phyloP scores from a whole-genome alignment of 2,329 filamentous ascomycete species.

The Neopestalotiopsis sp. region DNA sequence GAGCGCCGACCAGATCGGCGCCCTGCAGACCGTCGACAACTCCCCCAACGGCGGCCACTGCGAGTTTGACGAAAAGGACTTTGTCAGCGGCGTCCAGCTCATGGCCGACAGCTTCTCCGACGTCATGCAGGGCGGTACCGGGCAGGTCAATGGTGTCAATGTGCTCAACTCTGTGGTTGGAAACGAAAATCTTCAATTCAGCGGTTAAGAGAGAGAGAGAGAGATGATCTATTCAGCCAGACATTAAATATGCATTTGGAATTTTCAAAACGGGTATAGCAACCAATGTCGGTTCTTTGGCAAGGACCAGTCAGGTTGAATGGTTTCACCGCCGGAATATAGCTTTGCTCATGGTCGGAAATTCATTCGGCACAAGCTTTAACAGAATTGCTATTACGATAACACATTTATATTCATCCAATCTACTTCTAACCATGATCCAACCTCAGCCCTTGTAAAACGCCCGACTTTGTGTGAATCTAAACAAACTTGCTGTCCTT shows the following conservation, averaged over 20 bases:
- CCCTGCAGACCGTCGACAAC: slow-evolving; percentile 62
- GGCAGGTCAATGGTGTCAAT: slow-evolving; percentile 54
- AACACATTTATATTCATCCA: slow-evolving; percentile 12
- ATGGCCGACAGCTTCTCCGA: slow-evolving; percentile 58
- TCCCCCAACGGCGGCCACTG: slow-evolving; percentile 62
- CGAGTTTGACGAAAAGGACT: slow-evolving; percentile 60
- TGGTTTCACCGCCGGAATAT: too few relatives aligned
- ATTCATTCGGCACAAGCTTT: too few relatives aligned
- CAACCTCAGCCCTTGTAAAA: background rate
- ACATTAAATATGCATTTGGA: too few relatives aligned
- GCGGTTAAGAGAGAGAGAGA: slow-evolving; percentile 24
- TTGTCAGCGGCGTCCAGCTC: slow-evolving; percentile 62
- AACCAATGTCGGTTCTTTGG: too few relatives aligned
- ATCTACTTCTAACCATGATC: slow-evolving; percentile 18
- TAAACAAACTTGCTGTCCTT: slow-evolving; percentile 67
- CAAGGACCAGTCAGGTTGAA: too few relatives aligned
- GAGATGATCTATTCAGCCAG: background rate
- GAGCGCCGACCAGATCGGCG: slow-evolving; percentile 48
- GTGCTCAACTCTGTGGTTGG: slow-evolving; percentile 54
- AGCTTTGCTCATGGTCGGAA: too few relatives aligned
- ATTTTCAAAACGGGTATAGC: too few relatives aligned
- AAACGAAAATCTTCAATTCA: slow-evolving; percentile 52
- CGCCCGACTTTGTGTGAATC: slow-evolving; percentile 2
- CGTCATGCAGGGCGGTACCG: slow-evolving; percentile 59
- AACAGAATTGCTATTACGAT: too few relatives aligned